Conservation (phyloP, 352 stramenopile genomes). For the Globisporangium okanoganense region DNA sequence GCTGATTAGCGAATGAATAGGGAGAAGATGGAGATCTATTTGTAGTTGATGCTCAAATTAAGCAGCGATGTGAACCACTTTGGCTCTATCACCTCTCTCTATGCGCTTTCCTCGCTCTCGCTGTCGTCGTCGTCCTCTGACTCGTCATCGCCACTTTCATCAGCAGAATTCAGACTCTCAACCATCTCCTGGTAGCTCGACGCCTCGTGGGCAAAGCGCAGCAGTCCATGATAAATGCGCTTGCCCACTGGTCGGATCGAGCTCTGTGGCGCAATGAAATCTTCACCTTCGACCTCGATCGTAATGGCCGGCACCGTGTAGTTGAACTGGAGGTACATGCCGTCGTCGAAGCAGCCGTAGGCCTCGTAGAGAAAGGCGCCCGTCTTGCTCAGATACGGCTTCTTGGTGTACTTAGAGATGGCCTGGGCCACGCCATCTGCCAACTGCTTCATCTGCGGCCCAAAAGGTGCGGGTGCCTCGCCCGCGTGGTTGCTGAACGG, state of each 20-base stretch:
- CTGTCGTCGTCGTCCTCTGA: neutral
- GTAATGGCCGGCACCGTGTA: constrained; percentile 61
- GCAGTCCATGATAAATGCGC: constrained; percentile 54
- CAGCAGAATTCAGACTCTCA: neutral
- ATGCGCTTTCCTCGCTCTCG: neutral
- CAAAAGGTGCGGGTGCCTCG: constrained; percentile 42
- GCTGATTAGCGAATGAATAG: too few relatives aligned
- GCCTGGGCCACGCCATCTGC: constrained; percentile 42
- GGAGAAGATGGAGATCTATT: neutral
- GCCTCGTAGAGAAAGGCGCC: constrained; percentile 54
- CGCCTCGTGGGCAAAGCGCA: constrained; percentile 54
- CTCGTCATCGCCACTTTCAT: neutral
- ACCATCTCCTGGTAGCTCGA: constrained; percentile 25
- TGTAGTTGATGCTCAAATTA: neutral
- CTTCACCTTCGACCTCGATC: constrained; percentile 61
- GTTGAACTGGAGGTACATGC: constrained; percentile 53
- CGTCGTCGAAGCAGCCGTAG: constrained; percentile 71
- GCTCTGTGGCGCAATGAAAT: constrained; percentile 61
- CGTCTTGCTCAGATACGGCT: constrained; percentile 54
- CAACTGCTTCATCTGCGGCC: constrained; percentile 39
- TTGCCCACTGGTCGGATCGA: constrained; percentile 52
- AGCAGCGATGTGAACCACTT: too few relatives aligned
- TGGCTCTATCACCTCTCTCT: too few relatives aligned
- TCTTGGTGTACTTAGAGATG: constrained; percentile 30
- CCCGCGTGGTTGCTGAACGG: constrained; percentile 52